Conservation (phyloP, 176 grass and related monocot genomes). For the Musa acuminata region DNA sequence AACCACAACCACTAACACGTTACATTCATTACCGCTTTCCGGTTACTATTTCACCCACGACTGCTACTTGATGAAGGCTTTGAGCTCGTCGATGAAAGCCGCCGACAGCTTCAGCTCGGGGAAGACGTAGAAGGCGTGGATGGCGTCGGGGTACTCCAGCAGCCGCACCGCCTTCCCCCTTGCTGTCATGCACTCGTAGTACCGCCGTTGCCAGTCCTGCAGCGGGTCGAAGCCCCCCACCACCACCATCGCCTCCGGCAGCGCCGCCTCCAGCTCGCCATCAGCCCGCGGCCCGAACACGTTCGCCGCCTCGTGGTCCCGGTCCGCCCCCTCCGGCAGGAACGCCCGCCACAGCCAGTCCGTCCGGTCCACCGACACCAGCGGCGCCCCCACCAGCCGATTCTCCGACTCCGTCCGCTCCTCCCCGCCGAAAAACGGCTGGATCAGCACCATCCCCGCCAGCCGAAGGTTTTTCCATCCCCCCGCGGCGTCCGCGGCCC, state of each 20-base stretch:
- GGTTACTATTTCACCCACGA: no score
- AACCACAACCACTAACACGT: no score
- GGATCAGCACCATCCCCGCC: constrained; percentile 30
- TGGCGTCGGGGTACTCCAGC: constrained; percentile 22
- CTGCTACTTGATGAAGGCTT: constrained; percentile 31
- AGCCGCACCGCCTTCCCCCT: constrained; percentile 21
- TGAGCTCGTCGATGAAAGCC: constrained; percentile 27
- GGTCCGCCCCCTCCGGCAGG: constrained; percentile 25
- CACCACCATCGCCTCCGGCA: constrained; percentile 39
- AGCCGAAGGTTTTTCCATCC: constrained; percentile 16
- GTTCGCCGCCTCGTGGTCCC: constrained; percentile 44
- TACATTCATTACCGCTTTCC: no score
- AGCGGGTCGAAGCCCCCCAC: constrained; percentile 38
- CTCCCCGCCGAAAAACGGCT: constrained; percentile 42
- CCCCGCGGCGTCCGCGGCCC: not conserved
- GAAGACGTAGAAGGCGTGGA: constrained; percentile 48
- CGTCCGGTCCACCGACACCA: constrained; percentile 7
- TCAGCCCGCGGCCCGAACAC: constrained; percentile 8
- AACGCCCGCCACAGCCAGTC: constrained; percentile 30
- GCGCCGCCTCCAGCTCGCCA: constrained; percentile 21
- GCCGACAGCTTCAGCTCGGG: constrained; percentile 14
- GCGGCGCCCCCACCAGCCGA: constrained; percentile 2
- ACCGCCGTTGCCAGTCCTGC: constrained; percentile 37
- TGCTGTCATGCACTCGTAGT: constrained; percentile 23
- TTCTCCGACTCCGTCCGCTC: constrained; percentile 28